These are phyloP conservation scores for Brettanomyces sp. DNA, from an alignment of 805 yeast genomes.

Conservation along the genomic window DNA sequence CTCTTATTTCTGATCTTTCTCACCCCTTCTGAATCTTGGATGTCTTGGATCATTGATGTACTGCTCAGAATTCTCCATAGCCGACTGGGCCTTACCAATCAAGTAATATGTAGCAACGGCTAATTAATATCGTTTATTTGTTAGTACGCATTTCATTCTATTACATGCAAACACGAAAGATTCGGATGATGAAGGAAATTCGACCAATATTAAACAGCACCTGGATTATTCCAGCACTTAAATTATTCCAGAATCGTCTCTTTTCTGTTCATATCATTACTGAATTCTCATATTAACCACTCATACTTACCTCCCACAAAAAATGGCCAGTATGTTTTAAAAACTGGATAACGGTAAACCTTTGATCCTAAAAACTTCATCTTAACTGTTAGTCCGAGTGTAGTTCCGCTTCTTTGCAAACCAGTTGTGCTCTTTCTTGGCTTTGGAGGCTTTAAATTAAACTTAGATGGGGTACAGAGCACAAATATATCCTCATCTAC, in stretches of 20 bases:
- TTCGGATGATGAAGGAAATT: neutral
- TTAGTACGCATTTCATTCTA: neutral
- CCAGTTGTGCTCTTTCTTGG: no score
- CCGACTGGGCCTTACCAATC: conserved; percentile 58
- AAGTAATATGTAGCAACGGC: conserved; percentile 57
- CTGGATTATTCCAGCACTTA: neutral
- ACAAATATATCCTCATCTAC: no score
- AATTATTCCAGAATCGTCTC: no score
- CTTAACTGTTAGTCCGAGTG: conserved; percentile 1
- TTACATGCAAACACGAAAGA: no score
- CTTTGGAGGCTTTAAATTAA: no score
- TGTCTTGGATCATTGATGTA: conserved; percentile 93
- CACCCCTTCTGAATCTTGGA: conserved; percentile 62
- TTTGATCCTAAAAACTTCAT: conserved; percentile 27
- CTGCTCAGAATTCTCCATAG: conserved; percentile 65
- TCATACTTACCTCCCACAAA: conserved; percentile 65
- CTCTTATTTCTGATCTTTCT: conserved; percentile 23
- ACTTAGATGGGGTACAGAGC: no score
- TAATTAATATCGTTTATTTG: conserved; percentile 5
- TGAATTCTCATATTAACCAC: no score
- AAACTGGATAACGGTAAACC: conserved; percentile 27
- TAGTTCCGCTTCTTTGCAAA: no score
- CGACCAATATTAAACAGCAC: neutral
- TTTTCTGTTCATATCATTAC: no score
- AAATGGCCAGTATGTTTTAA: conserved; percentile 83